phyloP scores from a whole-genome alignment of 345 rosid genomes.

The Camelina laxa region DNA sequence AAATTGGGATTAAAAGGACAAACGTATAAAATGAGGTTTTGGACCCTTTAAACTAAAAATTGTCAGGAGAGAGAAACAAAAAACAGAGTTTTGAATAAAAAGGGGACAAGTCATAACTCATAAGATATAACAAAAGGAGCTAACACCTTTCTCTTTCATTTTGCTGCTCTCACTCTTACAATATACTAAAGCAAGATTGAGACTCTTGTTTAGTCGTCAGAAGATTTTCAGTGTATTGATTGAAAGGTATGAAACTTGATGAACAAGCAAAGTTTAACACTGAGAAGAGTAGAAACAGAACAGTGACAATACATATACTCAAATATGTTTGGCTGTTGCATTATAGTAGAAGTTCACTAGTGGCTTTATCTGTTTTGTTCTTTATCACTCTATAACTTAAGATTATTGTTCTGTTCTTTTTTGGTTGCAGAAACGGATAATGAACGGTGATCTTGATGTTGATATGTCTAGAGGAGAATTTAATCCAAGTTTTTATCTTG shows the following conservation, averaged over 20 bases:
- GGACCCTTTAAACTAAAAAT: not conserved
- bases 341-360: constrained; percentile 40
- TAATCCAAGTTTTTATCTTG: constrained; percentile 50
- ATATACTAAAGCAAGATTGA: not conserved
- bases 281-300: constrained; percentile 19
- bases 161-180: constrained; percentile 31
- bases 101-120: constrained; percentile 41
- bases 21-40: not conserved
- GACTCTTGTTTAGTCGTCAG: constrained; percentile 32
- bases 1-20: constrained; percentile 7
- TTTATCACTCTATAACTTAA: constrained; percentile 16
- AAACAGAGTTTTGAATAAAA: constrained; percentile 14
- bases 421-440: constrained; percentile 48
- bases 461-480: constrained; percentile 54
- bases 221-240: constrained; percentile 12
- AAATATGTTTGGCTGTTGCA: constrained; percentile 15
- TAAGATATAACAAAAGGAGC: constrained; percentile 19
- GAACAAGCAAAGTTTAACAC: constrained; percentile 21
- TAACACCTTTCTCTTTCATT: constrained; percentile 9
- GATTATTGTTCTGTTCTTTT: constrained; percentile 7
- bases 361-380: constrained; percentile 17
- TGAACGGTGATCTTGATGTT: constrained; percentile 51
- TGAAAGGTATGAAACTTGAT: constrained; percentile 40
- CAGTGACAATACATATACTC: constrained; percentile 27
- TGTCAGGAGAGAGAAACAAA: not conserved